Base-by-base conservation (phyloP, 1,284 basidiomycete species). In the Cystobasidium pallidum region DNA sequence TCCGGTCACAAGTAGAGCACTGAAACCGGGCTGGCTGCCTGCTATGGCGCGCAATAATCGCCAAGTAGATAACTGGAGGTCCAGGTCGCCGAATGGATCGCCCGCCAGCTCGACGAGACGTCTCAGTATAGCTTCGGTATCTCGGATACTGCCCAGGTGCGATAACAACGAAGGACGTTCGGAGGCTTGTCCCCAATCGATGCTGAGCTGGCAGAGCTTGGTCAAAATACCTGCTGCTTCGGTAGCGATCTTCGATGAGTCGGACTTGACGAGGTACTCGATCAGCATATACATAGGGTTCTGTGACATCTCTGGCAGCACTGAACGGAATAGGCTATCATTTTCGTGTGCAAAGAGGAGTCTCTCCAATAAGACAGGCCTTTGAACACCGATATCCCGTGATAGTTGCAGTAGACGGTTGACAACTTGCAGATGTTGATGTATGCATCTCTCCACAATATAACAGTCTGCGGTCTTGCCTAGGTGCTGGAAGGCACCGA, bases 11-110 rank as follows among this genome's bases (percentile, higher is more conserved):
- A 95, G 89, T 19, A 96, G 84, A 54, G 87, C 86, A 0, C 91
- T 91, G 4, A 96, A 84, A 0, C 93, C 92, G 0, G 94, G 92
- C 78, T 95, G 92, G 70, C 88, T 89, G 75, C 91, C 88, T 24
- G 94, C 87, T 2, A 92, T 88, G 15, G 91, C 84, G 0, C 89
- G 85, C 79, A 6, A 90, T 86, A 2, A 85, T 86, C 26, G 85
- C 84, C 77, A 88, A 0, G 92, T 82, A 0, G 87, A 85, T 71
- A 87, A 86, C 24, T 92, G 83, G 4, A 92, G 84, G 1, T 84
- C 84, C 68, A 87, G 84, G 0, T 90, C 86, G 72, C 88, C 86
- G 7, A 88, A 79, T 0, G 89, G 87, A 36, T 79, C 79, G 34
- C 67, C 75, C 0, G 77, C 78, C 0, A 80, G 74, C 4, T 76